phyloP scores from a whole-genome alignment of 2,329 filamentous ascomycete species.

The Xylariales sp. region DNA sequence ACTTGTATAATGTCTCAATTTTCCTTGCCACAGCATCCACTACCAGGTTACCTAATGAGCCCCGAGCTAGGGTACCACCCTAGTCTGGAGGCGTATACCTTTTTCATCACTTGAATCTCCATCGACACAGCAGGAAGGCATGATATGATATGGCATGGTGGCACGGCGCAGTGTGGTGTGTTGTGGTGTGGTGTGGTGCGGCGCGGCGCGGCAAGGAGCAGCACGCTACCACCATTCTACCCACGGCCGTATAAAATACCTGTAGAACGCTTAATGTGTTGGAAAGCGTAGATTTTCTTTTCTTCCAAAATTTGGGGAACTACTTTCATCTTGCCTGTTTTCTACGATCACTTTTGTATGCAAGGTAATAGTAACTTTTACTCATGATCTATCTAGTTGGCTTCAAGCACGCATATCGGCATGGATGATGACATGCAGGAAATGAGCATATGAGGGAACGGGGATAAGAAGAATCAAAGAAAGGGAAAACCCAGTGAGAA shows the following conservation, averaged over 20 bases:
- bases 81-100: neutral
- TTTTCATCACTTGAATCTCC: neutral
- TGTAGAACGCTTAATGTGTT: neutral
- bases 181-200: neutral
- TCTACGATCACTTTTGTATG: neutral
- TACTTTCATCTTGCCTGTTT: neutral
- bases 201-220: neutral
- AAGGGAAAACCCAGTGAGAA: too few species aligned
- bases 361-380: neutral
- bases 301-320: too few species aligned
- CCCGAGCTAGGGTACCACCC: neutral
- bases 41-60: neutral
- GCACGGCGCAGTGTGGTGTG: neutral
- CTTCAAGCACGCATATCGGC: neutral
- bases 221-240: neutral
- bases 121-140: neutral
- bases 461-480: too few species aligned
- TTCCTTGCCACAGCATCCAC: neutral
- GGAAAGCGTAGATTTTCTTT: neutral
- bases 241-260: neutral
- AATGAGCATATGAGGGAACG: neutral
- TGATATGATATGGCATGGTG: neutral
- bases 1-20: constrained; percentile 10
- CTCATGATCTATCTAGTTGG: neutral
- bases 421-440: neutral